Percentiles rank a stretch among this genome's conserved stretches.
Evolutionary conservation across 306 rosid species (phyloP).

Genomic region (Fragaria ananassa): DNA sequence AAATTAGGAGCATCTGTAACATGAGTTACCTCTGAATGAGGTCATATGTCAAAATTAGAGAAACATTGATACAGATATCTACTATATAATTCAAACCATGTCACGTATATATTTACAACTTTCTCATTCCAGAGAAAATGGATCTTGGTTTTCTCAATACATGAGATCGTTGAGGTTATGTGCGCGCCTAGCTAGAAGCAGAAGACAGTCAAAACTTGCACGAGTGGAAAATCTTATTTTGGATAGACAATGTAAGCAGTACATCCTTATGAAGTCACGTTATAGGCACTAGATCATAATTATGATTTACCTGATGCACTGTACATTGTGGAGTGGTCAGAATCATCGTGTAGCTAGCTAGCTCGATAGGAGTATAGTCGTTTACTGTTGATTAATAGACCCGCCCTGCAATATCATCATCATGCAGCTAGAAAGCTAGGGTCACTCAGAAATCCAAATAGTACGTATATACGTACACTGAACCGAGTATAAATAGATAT

Average conservation of each 20-base stretch:
- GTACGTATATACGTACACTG: not conserved
- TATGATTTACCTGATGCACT: not conserved
- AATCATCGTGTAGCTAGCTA: not conserved
- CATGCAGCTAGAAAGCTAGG: not conserved
- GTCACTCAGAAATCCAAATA: constrained; percentile 20
- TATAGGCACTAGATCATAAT: constrained; percentile 4
- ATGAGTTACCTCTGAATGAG: no score
- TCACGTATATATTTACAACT: no score
- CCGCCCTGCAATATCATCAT: constrained; percentile 11
- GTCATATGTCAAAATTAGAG: no score
- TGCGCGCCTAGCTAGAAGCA: not conserved
- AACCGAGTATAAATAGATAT: not conserved
- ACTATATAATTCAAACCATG: no score
- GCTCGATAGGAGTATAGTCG: not conserved
- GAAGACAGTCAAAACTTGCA: constrained; percentile 3
- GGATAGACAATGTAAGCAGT: not conserved
- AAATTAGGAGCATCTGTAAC: not conserved
- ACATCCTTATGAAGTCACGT: constrained; percentile 13
- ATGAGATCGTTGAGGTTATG: no score
- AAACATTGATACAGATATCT: no score
- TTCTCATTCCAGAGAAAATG: no score
- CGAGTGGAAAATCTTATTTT: not conserved
- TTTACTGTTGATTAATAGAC: not conserved
- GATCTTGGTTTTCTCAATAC: no score
- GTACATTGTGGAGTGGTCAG: not conserved